These are phyloP conservation scores for Pelargonium cotyledonis DNA, from an alignment of 441 rosid genomes.

Conservation along the genomic window DNA sequence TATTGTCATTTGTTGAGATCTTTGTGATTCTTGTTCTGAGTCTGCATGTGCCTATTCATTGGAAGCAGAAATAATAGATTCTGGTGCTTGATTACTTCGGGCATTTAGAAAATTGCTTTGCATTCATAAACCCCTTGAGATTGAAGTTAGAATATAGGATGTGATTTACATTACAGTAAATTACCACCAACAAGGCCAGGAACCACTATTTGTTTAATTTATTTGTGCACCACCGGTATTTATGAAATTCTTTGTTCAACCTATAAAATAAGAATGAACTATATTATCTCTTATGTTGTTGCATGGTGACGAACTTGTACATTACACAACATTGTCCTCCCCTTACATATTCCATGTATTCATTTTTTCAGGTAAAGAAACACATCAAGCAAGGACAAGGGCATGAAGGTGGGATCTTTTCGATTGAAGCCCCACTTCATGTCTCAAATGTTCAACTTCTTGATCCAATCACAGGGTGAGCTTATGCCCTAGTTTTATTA, in stretches of 20 bases:
- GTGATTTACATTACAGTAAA: not conserved
- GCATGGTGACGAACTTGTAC: conserved; percentile 9
- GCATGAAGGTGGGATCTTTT: conserved; percentile 87
- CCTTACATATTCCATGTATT: not conserved
- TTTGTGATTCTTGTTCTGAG: not conserved
- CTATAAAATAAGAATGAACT: not conserved
- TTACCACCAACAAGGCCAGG: not conserved
- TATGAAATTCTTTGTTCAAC: not conserved
- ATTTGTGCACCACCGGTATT: not conserved
- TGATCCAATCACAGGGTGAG: conserved; percentile 84
- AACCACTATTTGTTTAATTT: not conserved
- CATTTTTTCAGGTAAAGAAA: conserved; percentile 60
- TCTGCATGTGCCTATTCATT: too few relatives aligned
- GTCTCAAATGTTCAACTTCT: conserved; percentile 91
- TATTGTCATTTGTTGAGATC: not conserved
- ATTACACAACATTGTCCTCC: not conserved
- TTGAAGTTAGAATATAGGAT: too few relatives aligned
- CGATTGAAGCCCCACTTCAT: conserved; percentile 91
- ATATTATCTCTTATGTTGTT: not conserved
- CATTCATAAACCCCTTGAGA: too few relatives aligned
- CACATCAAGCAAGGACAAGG: conserved; percentile 88
- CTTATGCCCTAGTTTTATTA: not conserved
- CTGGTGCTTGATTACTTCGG: too few relatives aligned
- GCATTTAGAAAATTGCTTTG: too few relatives aligned
- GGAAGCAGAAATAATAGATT: too few relatives aligned